Conservation (phyloP, 2,329 filamentous ascomycete genomes). For the Cladophialophora immunda region DNA sequence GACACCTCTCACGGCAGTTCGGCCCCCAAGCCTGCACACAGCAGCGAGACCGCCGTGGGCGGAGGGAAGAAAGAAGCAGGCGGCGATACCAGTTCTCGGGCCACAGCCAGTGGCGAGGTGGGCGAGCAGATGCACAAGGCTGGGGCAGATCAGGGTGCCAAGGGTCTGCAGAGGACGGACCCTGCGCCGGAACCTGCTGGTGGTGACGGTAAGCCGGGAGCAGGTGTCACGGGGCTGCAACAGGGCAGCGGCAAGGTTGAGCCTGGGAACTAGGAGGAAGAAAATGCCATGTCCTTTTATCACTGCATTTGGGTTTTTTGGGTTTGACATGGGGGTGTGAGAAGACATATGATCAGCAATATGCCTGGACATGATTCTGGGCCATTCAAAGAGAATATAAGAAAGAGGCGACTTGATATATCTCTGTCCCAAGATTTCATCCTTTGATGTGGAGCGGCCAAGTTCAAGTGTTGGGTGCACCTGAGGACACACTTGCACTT, state of each 20-base stretch:
- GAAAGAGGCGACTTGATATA: background rate
- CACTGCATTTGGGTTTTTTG: background rate
- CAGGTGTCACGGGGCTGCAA: constrained; percentile 19
- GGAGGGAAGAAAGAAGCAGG: constrained; percentile 16
- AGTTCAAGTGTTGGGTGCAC: background rate
- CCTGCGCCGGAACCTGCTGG: constrained; percentile 19
- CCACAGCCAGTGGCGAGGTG: constrained; percentile 13
- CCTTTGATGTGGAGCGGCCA: background rate
- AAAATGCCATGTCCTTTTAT: background rate
- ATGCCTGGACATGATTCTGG: background rate
- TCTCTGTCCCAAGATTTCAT: background rate
- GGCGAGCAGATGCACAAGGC: constrained; percentile 29
- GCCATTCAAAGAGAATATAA: background rate
- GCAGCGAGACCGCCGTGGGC: constrained; percentile 11
- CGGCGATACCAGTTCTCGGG: constrained; percentile 15
- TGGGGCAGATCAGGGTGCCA: constrained; percentile 19
- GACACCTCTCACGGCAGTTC: constrained; percentile 19
- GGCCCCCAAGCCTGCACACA: constrained; percentile 18
- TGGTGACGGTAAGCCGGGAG: constrained; percentile 21
- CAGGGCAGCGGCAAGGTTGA: constrained; percentile 21
- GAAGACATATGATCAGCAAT: background rate
- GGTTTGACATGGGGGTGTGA: background rate
- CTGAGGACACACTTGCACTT: no score
- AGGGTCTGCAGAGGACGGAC: constrained; percentile 33
- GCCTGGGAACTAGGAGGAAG: background rate